A percentile compares a stretch with the other conserved stretches of the same genome.
These are phyloP conservation scores for Marasmius sp. DNA, from an alignment of 1,284 basidiomycete species.

Conservation along the genomic window DNA sequence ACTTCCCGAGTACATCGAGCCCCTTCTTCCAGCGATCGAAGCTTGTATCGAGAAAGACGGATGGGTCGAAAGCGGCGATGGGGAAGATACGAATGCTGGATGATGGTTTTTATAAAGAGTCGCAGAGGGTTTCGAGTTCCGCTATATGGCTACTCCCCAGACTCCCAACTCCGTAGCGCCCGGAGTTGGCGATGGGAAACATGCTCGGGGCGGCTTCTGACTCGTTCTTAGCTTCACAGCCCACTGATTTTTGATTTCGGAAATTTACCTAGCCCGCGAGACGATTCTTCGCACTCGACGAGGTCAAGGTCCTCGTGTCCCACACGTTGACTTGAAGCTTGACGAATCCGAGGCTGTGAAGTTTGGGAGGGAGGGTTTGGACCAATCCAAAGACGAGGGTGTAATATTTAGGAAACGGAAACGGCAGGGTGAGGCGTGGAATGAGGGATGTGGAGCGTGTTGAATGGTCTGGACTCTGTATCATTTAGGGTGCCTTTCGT, in stretches of 20 bases:
- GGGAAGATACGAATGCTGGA: conserved; percentile 1
- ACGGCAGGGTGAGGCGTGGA: background rate
- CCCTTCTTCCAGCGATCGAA: background rate
- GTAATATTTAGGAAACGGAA: background rate
- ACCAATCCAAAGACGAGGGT: background rate
- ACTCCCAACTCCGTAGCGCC: conserved; percentile 27
- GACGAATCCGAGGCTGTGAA: conserved; percentile 1
- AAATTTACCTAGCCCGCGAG: conserved; percentile 6
- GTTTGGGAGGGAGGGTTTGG: background rate
- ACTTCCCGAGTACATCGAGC: background rate
- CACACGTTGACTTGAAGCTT: conserved; percentile 6
- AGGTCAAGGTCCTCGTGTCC: conserved; percentile 7
- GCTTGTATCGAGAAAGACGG: background rate
- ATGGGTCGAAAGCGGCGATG: background rate
- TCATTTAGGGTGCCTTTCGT: no score
- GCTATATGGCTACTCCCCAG: conserved; percentile 23
- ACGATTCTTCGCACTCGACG: conserved; percentile 12
- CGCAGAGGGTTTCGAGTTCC: background rate
- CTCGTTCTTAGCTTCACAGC: background rate
- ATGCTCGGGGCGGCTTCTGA: conserved; percentile 23
- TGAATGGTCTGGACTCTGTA: no score
- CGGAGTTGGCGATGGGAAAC: conserved; percentile 30
- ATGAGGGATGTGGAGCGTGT: no score
- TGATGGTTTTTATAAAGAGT: background rate
- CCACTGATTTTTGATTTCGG: background rate